Base-by-base conservation (phyloP, 2,329 filamentous ascomycete genomes). In the Penicillium sp. region DNA sequence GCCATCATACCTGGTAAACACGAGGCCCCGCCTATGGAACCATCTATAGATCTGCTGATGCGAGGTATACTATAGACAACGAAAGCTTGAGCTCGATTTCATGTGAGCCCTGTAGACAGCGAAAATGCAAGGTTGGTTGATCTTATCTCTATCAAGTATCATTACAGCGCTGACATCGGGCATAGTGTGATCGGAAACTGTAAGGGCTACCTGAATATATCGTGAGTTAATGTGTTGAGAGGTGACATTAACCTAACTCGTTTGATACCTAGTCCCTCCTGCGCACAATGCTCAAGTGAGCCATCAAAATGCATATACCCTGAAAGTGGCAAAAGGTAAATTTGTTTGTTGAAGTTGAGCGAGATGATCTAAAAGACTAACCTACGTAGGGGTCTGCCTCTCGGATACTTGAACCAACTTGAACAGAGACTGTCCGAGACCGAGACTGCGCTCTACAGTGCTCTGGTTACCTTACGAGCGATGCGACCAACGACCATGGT, bases 401-500 rank as follows among this genome's bases (percentile, higher is more conserved):
- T 68, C 12, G 68, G 68, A 28, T 70, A 70, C 51, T 40, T 70
- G 10, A 70, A 67, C 19, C 68, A 67, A 63, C 60, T 70, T 10
- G 68, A 70, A 51, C 60, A 68, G 44, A 58, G 68, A 42, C 59
- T 70, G 37, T 49, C 58, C 19, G 67, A 70, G 26, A 70, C 68
- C 24, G 68, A 70, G 45, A 44, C 66, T n/a, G 67, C 68, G 13
- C 57, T 70, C 8, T 70, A 70, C 19, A 60, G 67, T 4, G 66
- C 67, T 22, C 56, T 70, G 19, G 53, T 59, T 28, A 62, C 66
- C 9, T 57, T 70, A 12, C 64, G 63, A 3, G 54, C 56, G 22
- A 60, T 60, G 40, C 54, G 60, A 22, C 64, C 64, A 47, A 15
- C 53, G 19, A 53, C 40, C 5, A 17, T 65, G 13, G 40, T 57